Conservation (phyloP, 2,329 filamentous ascomycete species). For the Calonectria henricotiae region DNA sequence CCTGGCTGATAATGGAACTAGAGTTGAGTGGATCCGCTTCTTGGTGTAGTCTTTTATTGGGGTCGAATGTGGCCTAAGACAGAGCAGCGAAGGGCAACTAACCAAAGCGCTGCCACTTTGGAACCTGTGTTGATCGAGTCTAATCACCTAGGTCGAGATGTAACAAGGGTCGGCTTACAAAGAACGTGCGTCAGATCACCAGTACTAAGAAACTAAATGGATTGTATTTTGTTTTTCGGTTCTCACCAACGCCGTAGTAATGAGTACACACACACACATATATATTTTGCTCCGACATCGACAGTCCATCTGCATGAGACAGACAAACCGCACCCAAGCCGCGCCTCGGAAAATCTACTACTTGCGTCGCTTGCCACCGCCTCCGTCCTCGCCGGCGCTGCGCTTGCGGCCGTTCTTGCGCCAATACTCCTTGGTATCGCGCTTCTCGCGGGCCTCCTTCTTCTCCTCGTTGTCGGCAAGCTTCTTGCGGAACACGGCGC, state of each 20-base stretch:
- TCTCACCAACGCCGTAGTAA: conserved; percentile 49
- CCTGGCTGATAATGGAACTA: too few species aligned
- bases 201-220: conserved; percentile 6
- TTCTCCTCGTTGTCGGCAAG: conserved; percentile 88
- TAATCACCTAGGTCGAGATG: too few species aligned
- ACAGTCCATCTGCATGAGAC: conserved; percentile 3
- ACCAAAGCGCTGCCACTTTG: too few species aligned
- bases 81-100: too few species aligned
- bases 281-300: conserved; percentile 28
- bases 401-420: conserved; percentile 86
- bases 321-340: not conserved
- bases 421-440: conserved; percentile 95
- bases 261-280: conserved; percentile 46
- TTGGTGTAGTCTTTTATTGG: too few species aligned
- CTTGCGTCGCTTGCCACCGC: conserved; percentile 58
- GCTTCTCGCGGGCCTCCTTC: conserved; percentile 88
- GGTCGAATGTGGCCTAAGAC: too few species aligned
- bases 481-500: conserved; percentile 86
- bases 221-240: conserved; percentile 38
- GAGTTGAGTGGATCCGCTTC: too few species aligned
- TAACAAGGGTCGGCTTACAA: too few species aligned
- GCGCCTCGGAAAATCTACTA: conserved; percentile 31
- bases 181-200: not conserved
- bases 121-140: too few species aligned
- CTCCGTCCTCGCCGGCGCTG: conserved; percentile 61